A percentile compares a stretch with the other conserved stretches of the same genome.
Evolutionary conservation across 176 grass and related monocot genomes (phyloP).

Genomic region (Cenchrus purpureus): DNA sequence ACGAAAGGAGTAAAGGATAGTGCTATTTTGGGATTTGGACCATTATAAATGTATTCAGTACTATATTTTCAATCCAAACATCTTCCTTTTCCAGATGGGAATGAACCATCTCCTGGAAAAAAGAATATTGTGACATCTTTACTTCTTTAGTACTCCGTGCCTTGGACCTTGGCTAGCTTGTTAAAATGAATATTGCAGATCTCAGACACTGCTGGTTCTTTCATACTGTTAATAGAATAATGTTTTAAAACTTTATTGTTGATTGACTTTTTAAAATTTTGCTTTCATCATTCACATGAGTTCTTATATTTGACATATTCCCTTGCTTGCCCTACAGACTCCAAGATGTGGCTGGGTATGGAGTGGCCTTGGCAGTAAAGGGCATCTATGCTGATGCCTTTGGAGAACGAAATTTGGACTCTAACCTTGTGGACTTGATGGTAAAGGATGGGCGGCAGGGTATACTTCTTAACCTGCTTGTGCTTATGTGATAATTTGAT

Average conservation of each 20-base stretch:
- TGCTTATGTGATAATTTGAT: conserved; percentile 12
- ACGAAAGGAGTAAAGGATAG: background rate
- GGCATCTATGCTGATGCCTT: conserved; percentile 68
- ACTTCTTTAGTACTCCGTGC: background rate
- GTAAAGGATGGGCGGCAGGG: conserved; percentile 72
- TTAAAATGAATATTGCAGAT: conserved; percentile 9
- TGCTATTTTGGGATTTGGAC: conserved; percentile 6
- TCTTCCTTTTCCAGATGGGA: conserved; percentile 15
- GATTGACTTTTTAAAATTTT: background rate
- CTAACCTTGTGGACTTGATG: conserved; percentile 63
- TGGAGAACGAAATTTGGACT: conserved; percentile 50
- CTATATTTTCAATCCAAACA: background rate
- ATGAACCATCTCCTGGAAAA: conserved; percentile 16
- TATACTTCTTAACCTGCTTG: conserved; percentile 51
- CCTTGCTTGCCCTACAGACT: conserved; percentile 52
- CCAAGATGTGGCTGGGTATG: conserved; percentile 92
- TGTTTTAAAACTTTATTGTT: background rate
- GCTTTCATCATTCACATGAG: background rate
- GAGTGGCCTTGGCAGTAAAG: conserved; percentile 84
- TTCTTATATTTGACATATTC: conserved; percentile 26
- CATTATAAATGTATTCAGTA: conserved; percentile 4
- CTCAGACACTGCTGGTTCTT: background rate
- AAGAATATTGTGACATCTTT: background rate
- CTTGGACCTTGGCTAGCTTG: conserved; percentile 29
- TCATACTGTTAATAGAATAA: no score